Percentiles rank a stretch among this genome's conserved stretches.
Conservation (phyloP, 352 stramenopile genomes). For the Phytopythium vexans region DNA sequence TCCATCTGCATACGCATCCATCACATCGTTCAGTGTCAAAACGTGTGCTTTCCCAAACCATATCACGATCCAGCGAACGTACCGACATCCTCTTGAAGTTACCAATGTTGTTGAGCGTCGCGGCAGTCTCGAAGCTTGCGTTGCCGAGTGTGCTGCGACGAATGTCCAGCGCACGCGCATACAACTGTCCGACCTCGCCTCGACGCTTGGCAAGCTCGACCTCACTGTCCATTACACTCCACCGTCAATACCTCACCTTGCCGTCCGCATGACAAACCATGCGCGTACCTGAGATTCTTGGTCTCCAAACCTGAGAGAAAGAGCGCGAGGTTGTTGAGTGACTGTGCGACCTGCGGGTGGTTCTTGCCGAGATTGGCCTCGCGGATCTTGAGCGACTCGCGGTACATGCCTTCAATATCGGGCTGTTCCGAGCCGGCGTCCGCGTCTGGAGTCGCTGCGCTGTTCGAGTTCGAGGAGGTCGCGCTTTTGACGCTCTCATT, state of each 20-base stretch:
- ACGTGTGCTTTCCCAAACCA: not conserved
- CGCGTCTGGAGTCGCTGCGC: not conserved
- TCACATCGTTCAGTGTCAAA: slow-evolving; percentile 3
- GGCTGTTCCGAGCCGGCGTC: slow-evolving; percentile 11
- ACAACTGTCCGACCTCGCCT: slow-evolving; percentile 58
- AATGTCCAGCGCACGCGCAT: slow-evolving; percentile 63
- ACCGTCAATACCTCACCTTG: not conserved
- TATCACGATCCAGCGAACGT: not conserved
- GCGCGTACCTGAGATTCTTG: slow-evolving; percentile 42
- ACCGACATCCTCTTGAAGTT: slow-evolving; percentile 80
- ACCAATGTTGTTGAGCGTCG: slow-evolving; percentile 81
- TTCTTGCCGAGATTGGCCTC: slow-evolving; percentile 59
- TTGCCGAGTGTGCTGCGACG: slow-evolving; percentile 68
- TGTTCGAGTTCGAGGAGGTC: slow-evolving; percentile 1
- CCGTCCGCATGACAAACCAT: too few species aligned
- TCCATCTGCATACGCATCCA: slow-evolving; percentile 33
- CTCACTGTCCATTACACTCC: slow-evolving; percentile 10
- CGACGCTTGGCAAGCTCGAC: slow-evolving; percentile 33
- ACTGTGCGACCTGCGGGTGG: slow-evolving; percentile 77
- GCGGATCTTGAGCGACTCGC: slow-evolving; percentile 70
- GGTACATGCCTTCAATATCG: slow-evolving; percentile 76
- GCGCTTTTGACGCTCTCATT: slow-evolving; percentile 5
- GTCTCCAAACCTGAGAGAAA: slow-evolving; percentile 65
- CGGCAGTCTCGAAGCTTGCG: slow-evolving; percentile 74
- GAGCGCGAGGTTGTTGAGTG: slow-evolving; percentile 76